These are phyloP conservation scores for Amphichorda felina DNA, from an alignment of 2,329 filamentous ascomycete species.

Conservation along the genomic window DNA sequence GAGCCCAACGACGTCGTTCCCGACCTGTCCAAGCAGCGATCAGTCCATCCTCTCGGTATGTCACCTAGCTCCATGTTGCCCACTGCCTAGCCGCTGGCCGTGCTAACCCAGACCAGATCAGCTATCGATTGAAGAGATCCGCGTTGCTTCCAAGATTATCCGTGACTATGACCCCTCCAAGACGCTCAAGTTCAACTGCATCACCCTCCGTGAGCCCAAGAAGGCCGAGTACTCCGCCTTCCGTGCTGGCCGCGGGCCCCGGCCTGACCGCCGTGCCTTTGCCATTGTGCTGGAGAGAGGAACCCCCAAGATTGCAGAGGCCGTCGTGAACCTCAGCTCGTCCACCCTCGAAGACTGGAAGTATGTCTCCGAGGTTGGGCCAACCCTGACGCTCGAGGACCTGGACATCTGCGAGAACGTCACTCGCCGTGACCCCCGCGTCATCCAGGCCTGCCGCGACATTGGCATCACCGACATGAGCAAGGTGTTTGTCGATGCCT, in stretches of 20 bases:
- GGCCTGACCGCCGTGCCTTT: conserved; percentile 35
- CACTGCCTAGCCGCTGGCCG: background rate
- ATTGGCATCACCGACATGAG: conserved; percentile 72
- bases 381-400: conserved; percentile 64
- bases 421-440: conserved; percentile 55
- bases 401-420: conserved; percentile 62
- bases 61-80: background rate
- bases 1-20: conserved; percentile 24
- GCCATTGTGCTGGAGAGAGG: conserved; percentile 33
- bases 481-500: conserved; percentile 75
- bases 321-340: conserved; percentile 35
- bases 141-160: conserved; percentile 34
- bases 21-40: conserved; percentile 16
- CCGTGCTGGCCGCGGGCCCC: conserved; percentile 33
- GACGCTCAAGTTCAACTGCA: conserved; percentile 41
- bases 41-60: conserved; percentile 20
- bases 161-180: conserved; percentile 21
- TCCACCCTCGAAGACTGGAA: conserved; percentile 30
- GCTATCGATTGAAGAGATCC: conserved; percentile 42
- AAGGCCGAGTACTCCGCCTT: conserved; percentile 54
- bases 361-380: conserved; percentile 31
- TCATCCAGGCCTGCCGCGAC: conserved; percentile 66
- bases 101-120: conserved; percentile 24
- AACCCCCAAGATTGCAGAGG: conserved; percentile 29
- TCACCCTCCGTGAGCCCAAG: conserved; percentile 53